Conservation (phyloP, 805 yeast genomes). For the Phaffomyces thermotolerans region DNA sequence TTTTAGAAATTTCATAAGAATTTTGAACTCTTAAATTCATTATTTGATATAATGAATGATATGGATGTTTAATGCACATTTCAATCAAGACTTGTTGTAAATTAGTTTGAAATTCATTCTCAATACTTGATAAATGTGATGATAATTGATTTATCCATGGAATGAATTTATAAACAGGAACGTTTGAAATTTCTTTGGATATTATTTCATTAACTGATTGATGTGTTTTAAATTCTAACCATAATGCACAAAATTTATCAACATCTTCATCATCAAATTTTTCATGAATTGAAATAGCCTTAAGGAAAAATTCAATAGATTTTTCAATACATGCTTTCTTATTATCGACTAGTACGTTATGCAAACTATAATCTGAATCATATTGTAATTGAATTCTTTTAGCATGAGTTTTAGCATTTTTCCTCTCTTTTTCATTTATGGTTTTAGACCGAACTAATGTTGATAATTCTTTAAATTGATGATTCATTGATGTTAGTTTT, state of each 20-base stretch:
- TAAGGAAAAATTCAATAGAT: slow-evolving; percentile 54
- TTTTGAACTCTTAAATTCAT: slow-evolving; percentile 48
- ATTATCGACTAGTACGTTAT: slow-evolving; percentile 31
- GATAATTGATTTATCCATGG: slow-evolving; percentile 81
- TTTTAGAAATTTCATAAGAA: slow-evolving; percentile 22
- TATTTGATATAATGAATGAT: slow-evolving; percentile 59
- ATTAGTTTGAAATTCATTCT: slow-evolving; percentile 45
- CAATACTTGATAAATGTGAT: slow-evolving; percentile 53
- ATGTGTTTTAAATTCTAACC: slow-evolving; percentile 59
- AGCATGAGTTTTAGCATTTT: slow-evolving; percentile 45
- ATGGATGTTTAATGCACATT: slow-evolving; percentile 56
- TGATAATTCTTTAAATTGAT: neutral
- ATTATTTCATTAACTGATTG: slow-evolving; percentile 39
- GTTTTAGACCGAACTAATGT: slow-evolving; percentile 27
- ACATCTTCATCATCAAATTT: slow-evolving; percentile 45
- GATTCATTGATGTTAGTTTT: slow-evolving; percentile 37
- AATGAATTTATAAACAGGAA: slow-evolving; percentile 58
- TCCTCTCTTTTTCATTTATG: slow-evolving; percentile 39
- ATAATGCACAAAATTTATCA: slow-evolving; percentile 74
- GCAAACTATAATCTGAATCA: slow-evolving; percentile 41
- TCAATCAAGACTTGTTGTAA: slow-evolving; percentile 41
- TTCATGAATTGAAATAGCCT: slow-evolving; percentile 40
- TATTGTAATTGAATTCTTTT: slow-evolving; percentile 41
- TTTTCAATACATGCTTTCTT: slow-evolving; percentile 39
- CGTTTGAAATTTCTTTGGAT: slow-evolving; percentile 25